A percentile compares a stretch with the other conserved stretches of the same genome.
Conservation (phyloP, 2,329 filamentous ascomycete genomes). For the Xylaria sp. region DNA sequence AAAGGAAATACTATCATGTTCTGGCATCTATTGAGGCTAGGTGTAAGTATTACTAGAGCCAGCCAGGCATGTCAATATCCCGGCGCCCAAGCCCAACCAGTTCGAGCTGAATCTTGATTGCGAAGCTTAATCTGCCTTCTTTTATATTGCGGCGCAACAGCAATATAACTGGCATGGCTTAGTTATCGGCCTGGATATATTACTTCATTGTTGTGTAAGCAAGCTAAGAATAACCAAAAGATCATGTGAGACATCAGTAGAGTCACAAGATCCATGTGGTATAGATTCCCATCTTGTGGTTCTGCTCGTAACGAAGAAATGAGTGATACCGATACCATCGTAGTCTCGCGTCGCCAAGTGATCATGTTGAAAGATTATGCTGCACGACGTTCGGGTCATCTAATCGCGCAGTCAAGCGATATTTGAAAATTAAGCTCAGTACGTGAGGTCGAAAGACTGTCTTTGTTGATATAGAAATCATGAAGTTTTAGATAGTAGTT, state of each 20-base stretch:
- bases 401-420: not conserved
- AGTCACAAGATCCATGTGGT: not conserved
- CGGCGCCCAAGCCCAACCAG: not conserved
- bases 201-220: not conserved
- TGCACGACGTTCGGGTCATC: not conserved
- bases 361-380: not conserved
- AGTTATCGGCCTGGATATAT: not conserved
- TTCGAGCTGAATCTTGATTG: not conserved
- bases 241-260: not conserved
- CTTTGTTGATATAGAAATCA: not conserved
- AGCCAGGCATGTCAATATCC: not conserved
- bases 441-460: not conserved
- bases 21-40: not conserved
- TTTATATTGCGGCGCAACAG: not conserved
- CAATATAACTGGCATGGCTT: not conserved
- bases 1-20: not conserved
- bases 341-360: not conserved
- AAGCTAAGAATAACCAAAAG: not conserved
- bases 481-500: not conserved
- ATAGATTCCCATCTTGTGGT: not conserved
- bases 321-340: not conserved
- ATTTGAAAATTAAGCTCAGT: not conserved
- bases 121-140: not conserved
- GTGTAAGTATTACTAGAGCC: not conserved
- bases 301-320: not conserved